Percentiles rank a stretch among this genome's conserved stretches.
These are phyloP conservation scores for Linnemannia exigua DNA, from an alignment of 192 early-diverging fungal genomes.

Conservation along the genomic window DNA sequence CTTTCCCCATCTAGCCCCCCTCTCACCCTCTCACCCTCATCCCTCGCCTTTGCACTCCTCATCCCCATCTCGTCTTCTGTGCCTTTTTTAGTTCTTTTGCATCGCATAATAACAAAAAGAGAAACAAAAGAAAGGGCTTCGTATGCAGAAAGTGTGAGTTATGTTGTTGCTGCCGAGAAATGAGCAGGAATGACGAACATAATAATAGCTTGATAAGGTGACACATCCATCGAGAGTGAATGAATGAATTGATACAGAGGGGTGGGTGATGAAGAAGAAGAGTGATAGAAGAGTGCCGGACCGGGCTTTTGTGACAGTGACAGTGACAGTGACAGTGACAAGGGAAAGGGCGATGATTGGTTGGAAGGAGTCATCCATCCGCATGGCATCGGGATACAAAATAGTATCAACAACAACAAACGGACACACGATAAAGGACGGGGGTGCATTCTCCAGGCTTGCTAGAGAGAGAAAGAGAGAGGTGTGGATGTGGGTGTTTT, in stretches of 20 bases:
- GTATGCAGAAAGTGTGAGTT: neutral
- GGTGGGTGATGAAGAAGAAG: neutral
- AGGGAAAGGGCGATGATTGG: slow-evolving; percentile 6
- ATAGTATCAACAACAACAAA: neutral
- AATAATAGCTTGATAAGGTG: slow-evolving; percentile 1
- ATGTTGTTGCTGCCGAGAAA: neutral
- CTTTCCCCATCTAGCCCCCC: neutral
- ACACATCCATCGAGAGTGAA: neutral
- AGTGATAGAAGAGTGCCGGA: neutral
- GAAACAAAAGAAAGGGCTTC: neutral
- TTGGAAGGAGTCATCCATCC: neutral
- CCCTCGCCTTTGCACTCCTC: too few relatives aligned
- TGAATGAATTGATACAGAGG: neutral
- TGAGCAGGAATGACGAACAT: neutral
- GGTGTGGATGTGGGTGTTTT: too few relatives aligned
- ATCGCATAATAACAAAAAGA: neutral
- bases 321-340: neutral
- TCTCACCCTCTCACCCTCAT: neutral
- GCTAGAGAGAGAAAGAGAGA: neutral
- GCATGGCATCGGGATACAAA: slow-evolving; percentile 8
- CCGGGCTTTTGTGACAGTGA: neutral
- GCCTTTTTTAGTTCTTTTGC: neutral
- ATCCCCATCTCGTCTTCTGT: neutral
- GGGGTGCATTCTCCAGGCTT: too few relatives aligned
- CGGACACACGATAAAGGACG: neutral